Evolutionary conservation across 1,284 basidiomycete species (phyloP), one percentile per base, ranked within the genome.

Genomic region (Vanrija sp.): DNA sequence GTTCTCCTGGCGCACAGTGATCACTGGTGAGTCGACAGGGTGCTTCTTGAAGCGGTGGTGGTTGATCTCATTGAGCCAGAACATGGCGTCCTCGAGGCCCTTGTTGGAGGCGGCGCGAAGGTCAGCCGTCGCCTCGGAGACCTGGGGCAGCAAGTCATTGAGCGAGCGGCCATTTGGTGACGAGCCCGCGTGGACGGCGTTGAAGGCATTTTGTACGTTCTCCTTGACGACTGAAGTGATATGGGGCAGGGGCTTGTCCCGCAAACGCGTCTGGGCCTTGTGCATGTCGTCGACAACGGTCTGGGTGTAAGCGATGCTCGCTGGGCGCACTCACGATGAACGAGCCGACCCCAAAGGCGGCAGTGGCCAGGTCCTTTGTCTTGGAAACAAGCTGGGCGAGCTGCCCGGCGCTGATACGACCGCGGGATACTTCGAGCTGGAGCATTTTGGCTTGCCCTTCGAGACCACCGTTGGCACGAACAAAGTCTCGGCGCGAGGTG

Each of bases 51-150:
- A 84, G 25, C 83, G 77, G 14, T 75, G 73, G 15, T 69, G 72
- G 65, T 85, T 85, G 57, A 82, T 71, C 42, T 74, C 65, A 16
- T 76, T 67, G 24, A 84, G 59, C 47, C 77, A 75, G 6, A 63
- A 61, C 23, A 75, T 65, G 9, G 73, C 69, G 22, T 72, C 72
- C 15, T 57, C 57, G 16, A 83, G 66, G 3, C 72, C 79, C 4
- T 56, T 66, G 6, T 71, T 60, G 27, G 75, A 74, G 0, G 79
- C 73, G 5, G 60, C 46, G 16, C 82, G 79, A 0, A 84, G 69
- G 1, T 77, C 73, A 10, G 61, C 51, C 0, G 83, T 83, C 3
- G 78, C 70, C 15, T 72, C 62, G 10, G 70, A 69, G 51, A 86
- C 68, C 12, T 79, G 68, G 2, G 82, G 81, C 9, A 85, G 63